Conservation (phyloP, 192 early-diverging fungal species). For the Mortierella hygrophila region DNA sequence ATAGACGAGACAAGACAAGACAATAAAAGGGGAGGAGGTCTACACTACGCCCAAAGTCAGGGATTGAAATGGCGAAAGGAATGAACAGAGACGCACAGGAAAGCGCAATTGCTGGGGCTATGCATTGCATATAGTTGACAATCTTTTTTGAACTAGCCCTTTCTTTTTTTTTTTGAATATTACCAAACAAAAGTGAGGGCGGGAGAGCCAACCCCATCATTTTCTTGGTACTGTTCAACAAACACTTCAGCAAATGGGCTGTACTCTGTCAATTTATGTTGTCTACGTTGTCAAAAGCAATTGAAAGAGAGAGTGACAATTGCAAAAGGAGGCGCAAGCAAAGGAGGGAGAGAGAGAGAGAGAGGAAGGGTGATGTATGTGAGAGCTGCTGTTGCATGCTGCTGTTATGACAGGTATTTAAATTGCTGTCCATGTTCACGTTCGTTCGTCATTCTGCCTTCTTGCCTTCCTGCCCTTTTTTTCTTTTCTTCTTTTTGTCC, state of each 20-base stretch:
- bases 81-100: background rate
- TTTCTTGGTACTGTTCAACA: background rate
- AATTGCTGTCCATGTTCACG: background rate
- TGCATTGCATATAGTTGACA: background rate
- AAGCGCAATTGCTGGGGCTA: background rate
- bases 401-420: background rate
- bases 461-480: background rate
- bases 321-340: background rate
- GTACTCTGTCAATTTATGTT: background rate
- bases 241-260: background rate
- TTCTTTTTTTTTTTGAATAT: background rate
- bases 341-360: background rate
- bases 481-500: background rate
- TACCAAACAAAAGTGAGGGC: background rate
- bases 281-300: background rate
- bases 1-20: too few relatives aligned
- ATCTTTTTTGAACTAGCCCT: background rate
- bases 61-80: background rate
- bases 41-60: background rate
- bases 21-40: too few relatives aligned
- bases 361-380: background rate
- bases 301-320: background rate
- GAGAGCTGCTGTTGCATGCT: background rate
- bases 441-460: constrained; percentile 1
- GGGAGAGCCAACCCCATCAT: background rate